Base-by-base conservation (phyloP, 2,329 filamentous ascomycete species). In the Microdochium trichocladiopsis region DNA sequence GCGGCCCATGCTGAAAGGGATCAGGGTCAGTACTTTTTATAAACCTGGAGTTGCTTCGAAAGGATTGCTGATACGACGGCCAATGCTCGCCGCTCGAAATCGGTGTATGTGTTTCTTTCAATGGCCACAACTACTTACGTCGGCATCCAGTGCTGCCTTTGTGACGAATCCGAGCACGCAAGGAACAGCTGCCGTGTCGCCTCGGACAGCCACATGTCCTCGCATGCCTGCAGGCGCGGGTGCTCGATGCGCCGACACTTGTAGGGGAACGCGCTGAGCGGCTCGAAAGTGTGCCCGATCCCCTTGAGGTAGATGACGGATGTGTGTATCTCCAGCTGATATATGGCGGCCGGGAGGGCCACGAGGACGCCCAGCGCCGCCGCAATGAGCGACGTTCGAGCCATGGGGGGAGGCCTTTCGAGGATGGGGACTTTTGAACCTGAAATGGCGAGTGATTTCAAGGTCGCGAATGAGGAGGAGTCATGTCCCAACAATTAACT, bases 151-250 rank as follows among this genome's bases (percentile, higher is more conserved):
- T 53, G 53, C n/a, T 16, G 25, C 16, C 62, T 53, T 0, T 49
- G 47, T 6, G 53, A 28, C 2, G 58, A 25, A 9, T 64, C 60
- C 1, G 62, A 63, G 54, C 64, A 67, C 9, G 62, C 63, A 5
- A 67, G 59, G 50, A 65, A 67, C 10, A 67, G 53, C 45, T 62
- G 57, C 12, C 64, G 56, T n/a, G 61, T 64, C 21, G 54, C 25
- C 50, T 65, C 61, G 14, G 61, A 65, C 1, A 66, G 50, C 63
- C 61, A 66, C 62, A 67, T 64, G 43, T 67, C 65, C 56, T 67
- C 64, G 56, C 63, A 67, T 2, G 59, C 60, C 41, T 63, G 57
- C 22, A 67, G 53, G 21, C 52, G 53, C n/a, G 57, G 53, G 43
- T 66, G 49, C 18, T 60, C 48, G 14, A 67, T 60, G 25, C 64